Evolutionary conservation across 192 early-diverging fungal species (phyloP).

Genomic region (Podila minutissima): DNA sequence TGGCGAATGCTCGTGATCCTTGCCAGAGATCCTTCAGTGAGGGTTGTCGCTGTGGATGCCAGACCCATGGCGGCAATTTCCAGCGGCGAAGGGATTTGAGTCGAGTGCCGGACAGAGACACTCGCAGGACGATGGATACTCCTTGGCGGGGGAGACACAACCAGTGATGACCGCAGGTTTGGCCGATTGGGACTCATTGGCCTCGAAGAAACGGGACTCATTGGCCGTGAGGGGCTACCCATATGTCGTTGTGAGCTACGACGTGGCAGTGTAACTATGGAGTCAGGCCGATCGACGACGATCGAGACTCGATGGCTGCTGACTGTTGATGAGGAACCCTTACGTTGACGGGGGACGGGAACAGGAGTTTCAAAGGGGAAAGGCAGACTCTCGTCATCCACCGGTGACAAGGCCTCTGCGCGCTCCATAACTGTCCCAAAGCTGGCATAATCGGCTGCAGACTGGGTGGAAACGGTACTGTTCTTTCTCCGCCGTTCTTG

Average conservation of each 20-base stretch:
- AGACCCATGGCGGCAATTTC: constrained; percentile 4
- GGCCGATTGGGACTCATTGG: constrained; percentile 28
- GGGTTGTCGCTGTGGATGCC: not conserved
- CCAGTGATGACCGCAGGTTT: constrained; percentile 28
- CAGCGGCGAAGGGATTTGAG: constrained; percentile 6
- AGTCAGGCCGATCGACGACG: constrained; percentile 19
- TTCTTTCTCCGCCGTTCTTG: constrained; percentile 10
- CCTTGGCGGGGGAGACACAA: constrained; percentile 37
- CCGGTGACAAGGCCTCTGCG: constrained; percentile 25
- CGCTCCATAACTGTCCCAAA: constrained; percentile 48
- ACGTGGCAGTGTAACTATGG: constrained; percentile 27
- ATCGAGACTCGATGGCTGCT: constrained; percentile 33
- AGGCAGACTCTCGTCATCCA: not conserved
- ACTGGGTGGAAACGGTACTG: constrained; percentile 12
- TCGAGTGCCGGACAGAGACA: constrained; percentile 26
- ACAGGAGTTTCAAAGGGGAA: not conserved
- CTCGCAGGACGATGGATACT: constrained; percentile 42
- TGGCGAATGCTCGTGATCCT: constrained; percentile 21
- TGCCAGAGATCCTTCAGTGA: constrained; percentile 1
- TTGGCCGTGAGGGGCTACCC: constrained; percentile 35
- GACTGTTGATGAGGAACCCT: not conserved
- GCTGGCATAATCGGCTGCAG: constrained; percentile 34
- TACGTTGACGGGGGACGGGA: not conserved
- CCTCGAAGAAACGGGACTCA: constrained; percentile 41
- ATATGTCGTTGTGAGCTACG: constrained; percentile 35